These are phyloP conservation scores for Spongospora subterranea DNA, from an alignment of 208 protist species.

Conservation along the genomic window DNA sequence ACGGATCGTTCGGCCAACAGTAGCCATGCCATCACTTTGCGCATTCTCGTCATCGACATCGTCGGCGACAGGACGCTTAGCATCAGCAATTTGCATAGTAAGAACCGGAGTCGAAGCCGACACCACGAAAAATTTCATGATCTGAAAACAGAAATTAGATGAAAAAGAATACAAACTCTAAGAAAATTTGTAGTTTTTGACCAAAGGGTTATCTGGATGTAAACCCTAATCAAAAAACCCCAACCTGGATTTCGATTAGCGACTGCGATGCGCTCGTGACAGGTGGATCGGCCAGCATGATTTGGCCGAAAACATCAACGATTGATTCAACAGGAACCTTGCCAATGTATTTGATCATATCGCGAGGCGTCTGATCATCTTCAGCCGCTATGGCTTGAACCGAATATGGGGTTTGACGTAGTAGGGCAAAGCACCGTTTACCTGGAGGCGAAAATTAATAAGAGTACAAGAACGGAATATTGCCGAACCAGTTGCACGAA, in stretches of 20 bases:
- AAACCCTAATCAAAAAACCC: background rate
- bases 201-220: no score
- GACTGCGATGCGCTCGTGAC: conserved; percentile 54
- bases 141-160: background rate
- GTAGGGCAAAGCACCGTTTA: conserved; percentile 45
- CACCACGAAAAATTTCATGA: conserved; percentile 29
- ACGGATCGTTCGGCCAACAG: conserved; percentile 53
- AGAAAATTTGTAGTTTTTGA: no score
- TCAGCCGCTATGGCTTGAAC: conserved; percentile 53
- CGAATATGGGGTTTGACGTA: conserved; percentile 50
- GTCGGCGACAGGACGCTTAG: conserved; percentile 27
- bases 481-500: conserved; percentile 24
- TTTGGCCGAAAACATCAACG: conserved; percentile 53
- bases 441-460: background rate
- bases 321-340: conserved; percentile 60
- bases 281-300: conserved; percentile 37
- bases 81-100: conserved; percentile 46
- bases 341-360: conserved; percentile 54
- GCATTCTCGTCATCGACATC: conserved; percentile 14
- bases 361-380: conserved; percentile 5
- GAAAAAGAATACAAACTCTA: no score
- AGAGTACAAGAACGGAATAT: background rate
- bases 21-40: conserved; percentile 26
- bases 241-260: conserved; percentile 57
- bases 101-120: conserved; percentile 14